Evolutionary conservation across 441 rosid genomes (phyloP).

Genomic region (Jatropha podagrica): DNA sequence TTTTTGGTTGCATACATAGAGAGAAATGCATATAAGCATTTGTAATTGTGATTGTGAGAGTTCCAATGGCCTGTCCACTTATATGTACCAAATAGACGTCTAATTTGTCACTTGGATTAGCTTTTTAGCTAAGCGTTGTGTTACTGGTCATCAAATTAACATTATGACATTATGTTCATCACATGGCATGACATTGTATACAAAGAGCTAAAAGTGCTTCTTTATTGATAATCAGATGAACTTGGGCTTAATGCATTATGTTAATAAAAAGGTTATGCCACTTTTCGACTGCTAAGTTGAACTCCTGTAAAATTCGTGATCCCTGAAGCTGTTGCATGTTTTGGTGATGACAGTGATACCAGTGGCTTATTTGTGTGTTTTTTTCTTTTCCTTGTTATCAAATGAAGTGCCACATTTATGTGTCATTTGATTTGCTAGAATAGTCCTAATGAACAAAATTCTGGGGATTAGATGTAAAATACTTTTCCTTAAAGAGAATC

Average conservation of each 20-base stretch:
- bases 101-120: constrained; percentile 4
- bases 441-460: not conserved
- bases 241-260: not conserved
- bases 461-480: not conserved
- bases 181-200: not conserved
- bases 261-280: not conserved
- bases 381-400: not conserved
- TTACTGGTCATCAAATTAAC: not conserved
- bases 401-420: not conserved
- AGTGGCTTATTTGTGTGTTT: too few relatives aligned
- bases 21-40: not conserved
- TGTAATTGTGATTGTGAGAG: not conserved
- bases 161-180: not conserved
- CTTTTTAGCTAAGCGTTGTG: not conserved
- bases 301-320: not conserved
- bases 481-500: not conserved
- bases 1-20: too few relatives aligned
- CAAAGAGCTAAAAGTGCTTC: not conserved
- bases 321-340: not conserved
- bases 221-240: not conserved
- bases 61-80: not conserved
- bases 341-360: not conserved
- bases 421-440: not conserved
- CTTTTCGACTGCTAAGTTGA: not conserved
- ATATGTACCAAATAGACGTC: not conserved